These are phyloP conservation scores for Peronosclerospora sorghi DNA, from an alignment of 352 stramenopile species.

Conservation along the genomic window DNA sequence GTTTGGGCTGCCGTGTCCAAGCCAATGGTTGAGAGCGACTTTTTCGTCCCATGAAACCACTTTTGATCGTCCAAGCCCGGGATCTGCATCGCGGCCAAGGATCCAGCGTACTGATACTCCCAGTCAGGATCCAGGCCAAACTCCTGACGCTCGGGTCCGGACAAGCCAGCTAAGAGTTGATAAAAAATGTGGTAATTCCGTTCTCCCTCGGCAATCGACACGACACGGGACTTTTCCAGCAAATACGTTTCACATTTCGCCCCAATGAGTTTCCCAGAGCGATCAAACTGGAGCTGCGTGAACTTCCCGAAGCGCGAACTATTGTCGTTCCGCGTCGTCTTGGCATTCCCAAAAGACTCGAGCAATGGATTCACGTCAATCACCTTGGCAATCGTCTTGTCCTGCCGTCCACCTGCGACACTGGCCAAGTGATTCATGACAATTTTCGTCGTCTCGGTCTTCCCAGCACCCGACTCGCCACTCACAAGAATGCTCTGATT, in stretches of 20 bases:
- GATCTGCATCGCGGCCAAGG: conserved; percentile 68
- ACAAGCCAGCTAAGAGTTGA: conserved; percentile 77
- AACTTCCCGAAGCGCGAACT: conserved; percentile 87
- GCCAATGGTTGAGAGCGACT: conserved; percentile 71
- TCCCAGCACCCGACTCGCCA: conserved; percentile 82
- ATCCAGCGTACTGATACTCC: conserved; percentile 67
- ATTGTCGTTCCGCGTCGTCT: conserved; percentile 91
- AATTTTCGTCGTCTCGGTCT: conserved; percentile 97
- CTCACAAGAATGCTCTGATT: conserved; percentile 86
- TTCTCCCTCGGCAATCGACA: conserved; percentile 91
- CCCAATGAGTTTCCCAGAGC: conserved; percentile 64
- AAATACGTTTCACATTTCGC: conserved; percentile 91
- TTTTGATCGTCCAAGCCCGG: conserved; percentile 78
- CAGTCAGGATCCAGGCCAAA: conserved; percentile 53
- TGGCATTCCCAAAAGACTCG: conserved; percentile 91
- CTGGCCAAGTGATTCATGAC: conserved; percentile 84
- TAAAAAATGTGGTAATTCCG: conserved; percentile 98
- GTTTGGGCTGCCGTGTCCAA: conserved; percentile 43
- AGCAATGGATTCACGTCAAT: conserved; percentile 89
- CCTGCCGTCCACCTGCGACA: conserved; percentile 70
- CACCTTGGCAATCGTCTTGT: conserved; percentile 85
- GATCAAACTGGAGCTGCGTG: conserved; percentile 83
- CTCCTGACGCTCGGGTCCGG: conserved; percentile 37
- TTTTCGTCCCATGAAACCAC: conserved; percentile 69
- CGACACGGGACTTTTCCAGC: conserved; percentile 93